Base-by-base conservation (phyloP, 2,329 filamentous ascomycete species). In the Onygenales sp. region DNA sequence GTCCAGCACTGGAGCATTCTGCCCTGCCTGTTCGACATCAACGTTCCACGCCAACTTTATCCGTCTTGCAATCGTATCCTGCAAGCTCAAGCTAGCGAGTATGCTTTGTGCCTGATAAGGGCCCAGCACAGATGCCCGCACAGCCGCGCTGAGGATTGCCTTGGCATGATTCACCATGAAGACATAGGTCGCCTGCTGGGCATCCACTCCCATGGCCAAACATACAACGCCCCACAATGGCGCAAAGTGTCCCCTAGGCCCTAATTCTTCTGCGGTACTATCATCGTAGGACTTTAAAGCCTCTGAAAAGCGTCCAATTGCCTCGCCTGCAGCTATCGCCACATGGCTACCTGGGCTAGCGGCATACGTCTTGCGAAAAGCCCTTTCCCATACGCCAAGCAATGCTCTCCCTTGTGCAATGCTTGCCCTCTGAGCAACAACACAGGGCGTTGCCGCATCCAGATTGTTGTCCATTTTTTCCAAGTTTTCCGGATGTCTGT, bases 121-220 rank as follows among this genome's bases (percentile, higher is more conserved):
- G 0, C 82, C 82, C 76, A 85, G 78, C 2, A 85, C 81, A 27
- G 79, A 79, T 3, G 82, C 80, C 43, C 82, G 71, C 43, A 85
- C 82, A 1, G 77, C 82, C 3, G 82, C 82, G 58, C 79, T 82
- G 10, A 83, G 69, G 3, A 85, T 73, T 0, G 82, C 80, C 59
- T 83, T 81, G 6, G 80, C 79, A 65, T 85, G 82, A 54, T 81
- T 82, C 54, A 85, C 73, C 53, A 85, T 70, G 61, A 84, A 85
- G 2, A 83, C 65, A 63, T 85, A 84, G 0, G 77, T 76, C 2
- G 80, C 69, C 44, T 82, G 77, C 32, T 73, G 71, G 7, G 76
- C 63, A 21, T 75, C 69, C 11, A 85, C 66, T 0, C 71, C 72
- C 54, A 85, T 74, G 4, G 78, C 75, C 5, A 68, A 65, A 35